Evolutionary conservation across 2,329 filamentous ascomycete species (phyloP).

Genomic region (Fusarium sp.): DNA sequence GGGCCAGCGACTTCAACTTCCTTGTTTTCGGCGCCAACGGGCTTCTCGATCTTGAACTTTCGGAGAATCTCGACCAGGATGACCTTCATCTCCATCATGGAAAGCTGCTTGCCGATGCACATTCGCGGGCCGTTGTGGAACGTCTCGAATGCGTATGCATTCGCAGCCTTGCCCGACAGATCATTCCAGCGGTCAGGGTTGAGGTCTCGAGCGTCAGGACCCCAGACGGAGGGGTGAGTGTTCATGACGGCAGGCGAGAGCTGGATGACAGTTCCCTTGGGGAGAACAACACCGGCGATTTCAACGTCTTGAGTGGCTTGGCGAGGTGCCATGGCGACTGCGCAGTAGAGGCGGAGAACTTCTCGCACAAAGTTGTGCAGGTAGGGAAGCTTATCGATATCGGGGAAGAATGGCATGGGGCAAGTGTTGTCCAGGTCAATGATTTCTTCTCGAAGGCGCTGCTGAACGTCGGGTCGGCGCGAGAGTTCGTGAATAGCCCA

Average conservation of each 20-base stretch:
- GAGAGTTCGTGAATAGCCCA: slow-evolving; percentile 58
- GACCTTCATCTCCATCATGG: slow-evolving; percentile 55
- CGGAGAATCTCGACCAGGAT: slow-evolving; percentile 51
- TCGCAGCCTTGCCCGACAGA: slow-evolving; percentile 40
- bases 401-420: slow-evolving; percentile 25
- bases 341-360: slow-evolving; percentile 57
- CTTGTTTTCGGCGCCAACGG: slow-evolving; percentile 26
- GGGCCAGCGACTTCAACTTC: slow-evolving; percentile 41
- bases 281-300: slow-evolving; percentile 52
- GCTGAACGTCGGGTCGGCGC: slow-evolving; percentile 52
- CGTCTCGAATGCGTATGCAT: slow-evolving; percentile 50
- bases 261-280: slow-evolving; percentile 55
- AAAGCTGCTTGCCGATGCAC: slow-evolving; percentile 54
- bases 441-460: slow-evolving; percentile 55
- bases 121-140: slow-evolving; percentile 54
- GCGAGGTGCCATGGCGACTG: slow-evolving; percentile 52
- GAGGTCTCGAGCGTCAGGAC: slow-evolving; percentile 50
- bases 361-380: slow-evolving; percentile 59
- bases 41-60: slow-evolving; percentile 48
- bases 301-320: slow-evolving; percentile 51
- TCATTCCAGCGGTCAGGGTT: slow-evolving; percentile 55
- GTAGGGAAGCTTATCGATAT: slow-evolving; percentile 52
- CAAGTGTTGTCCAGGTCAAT: slow-evolving; percentile 27
- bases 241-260: slow-evolving; percentile 54
- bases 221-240: slow-evolving; percentile 54